phyloP scores from a whole-genome alignment of 2,329 filamentous ascomycete species.

The Coniosporium tulheliwenetii region DNA sequence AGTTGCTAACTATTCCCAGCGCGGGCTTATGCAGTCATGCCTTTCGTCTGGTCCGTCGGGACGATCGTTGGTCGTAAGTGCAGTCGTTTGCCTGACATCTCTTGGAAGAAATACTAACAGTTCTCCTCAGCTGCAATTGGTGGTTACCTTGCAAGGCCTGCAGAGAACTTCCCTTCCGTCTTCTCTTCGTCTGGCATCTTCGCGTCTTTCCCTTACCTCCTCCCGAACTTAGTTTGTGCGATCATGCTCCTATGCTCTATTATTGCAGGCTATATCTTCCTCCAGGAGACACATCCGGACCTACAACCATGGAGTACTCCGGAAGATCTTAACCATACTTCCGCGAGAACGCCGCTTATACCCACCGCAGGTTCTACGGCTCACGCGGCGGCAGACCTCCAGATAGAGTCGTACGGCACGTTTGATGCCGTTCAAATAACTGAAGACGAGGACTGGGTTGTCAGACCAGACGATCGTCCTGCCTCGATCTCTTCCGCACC shows the following conservation, averaged over 20 bases:
- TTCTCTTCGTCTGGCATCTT: conserved; percentile 60
- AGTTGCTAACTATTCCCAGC: conserved; percentile 30
- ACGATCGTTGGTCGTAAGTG: conserved; percentile 57
- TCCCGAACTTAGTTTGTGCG: conserved; percentile 80
- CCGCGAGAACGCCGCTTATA: conserved; percentile 53
- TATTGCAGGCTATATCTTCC: conserved; percentile 59
- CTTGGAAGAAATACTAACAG: too few species aligned
- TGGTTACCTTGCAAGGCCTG: conserved; percentile 69
- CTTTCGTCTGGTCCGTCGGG: conserved; percentile 83
- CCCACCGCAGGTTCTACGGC: conserved; percentile 20
- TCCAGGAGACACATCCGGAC: conserved; percentile 82
- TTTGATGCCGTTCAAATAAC: conserved; percentile 41
- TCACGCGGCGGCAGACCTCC: conserved; percentile 46
- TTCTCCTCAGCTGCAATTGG: conserved; percentile 49
- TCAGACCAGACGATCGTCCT: conserved; percentile 25
- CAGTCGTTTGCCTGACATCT: too few species aligned
- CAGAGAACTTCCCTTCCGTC: conserved; percentile 51
- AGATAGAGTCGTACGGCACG: conserved; percentile 67
- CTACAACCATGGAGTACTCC: conserved; percentile 41
- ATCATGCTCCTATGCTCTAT: conserved; percentile 63
- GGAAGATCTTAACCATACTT: conserved; percentile 21
- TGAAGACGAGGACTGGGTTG: conserved; percentile 35
- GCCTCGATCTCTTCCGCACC: conserved; percentile 14
- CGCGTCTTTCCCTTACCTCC: conserved; percentile 65
- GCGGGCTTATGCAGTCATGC: conserved; percentile 80